Evolutionary conservation across 441 rosid species (phyloP), one percentile per base, ranked within the genome.

Genomic region (Dalechampia spathulata): DNA sequence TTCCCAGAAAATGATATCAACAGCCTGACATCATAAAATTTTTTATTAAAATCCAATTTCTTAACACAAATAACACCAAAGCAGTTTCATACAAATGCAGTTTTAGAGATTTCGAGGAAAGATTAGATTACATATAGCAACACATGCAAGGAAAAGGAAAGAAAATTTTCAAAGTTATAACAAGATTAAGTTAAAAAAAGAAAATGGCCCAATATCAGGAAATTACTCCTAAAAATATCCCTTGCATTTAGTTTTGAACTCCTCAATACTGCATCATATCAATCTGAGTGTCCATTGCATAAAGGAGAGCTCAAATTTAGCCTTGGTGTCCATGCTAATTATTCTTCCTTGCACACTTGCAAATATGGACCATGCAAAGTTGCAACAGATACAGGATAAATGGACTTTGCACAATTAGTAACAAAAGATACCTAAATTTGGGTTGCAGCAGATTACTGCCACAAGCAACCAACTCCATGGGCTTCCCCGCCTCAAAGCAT

Each of bases 401-500:
- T 36, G 39, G 14, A 36, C 39, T 36, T 8, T 1, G 19, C 28
- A 7, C 45, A 43, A 57, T 47, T 50, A 6, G 39, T n/a, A n/a
- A n/a, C n/a, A n/a, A n/a, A n/a, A n/a, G 82, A 60, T 83, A 90
- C 99, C 91, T 87, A 61, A 78, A 78, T 70, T 87, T 85, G 61
- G 89, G 73, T 51, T 82, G 95, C 71, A 73, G 61, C 57, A 90
- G 75, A 65, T 87, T 85, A 64, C 82, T 80, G 64, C 99, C 99
- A 64, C 97, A 87, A 62, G 81, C 89, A 68, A 87, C 67, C 58
- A 93, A 76, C 70, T 93, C 96, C 47, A 90, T 73, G 39, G 97
- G 95, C 66, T 78, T 83, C 63, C 97, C 97, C 64, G 96, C 96
- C 79, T 83, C 96, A 75, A 93, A 90, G 76, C 79, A 90, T 57